Base-by-base conservation (phyloP, 2,329 filamentous ascomycete genomes). In the Achaetomium macrosporum region DNA sequence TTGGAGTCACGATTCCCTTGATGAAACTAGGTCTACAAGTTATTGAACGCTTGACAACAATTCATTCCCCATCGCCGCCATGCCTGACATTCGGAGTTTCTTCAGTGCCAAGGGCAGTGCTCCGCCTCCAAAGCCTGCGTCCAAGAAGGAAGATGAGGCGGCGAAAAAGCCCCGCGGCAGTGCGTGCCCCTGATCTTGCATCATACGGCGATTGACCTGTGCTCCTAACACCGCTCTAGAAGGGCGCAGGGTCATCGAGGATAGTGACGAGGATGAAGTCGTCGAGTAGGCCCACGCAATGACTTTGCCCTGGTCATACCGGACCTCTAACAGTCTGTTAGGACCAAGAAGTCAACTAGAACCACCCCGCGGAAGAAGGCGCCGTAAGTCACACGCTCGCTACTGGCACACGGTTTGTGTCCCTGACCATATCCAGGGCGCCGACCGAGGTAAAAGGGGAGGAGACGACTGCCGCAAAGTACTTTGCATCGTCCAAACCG, bases 81-180 rank as follows among this genome's bases (percentile, higher is more conserved):
- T 96, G 90, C 83, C 90, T 58, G 92, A 97, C 71, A 97, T 96
- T 65, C 81, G 91, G 65, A 90, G 78, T 63, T 97, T 96, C 72
- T 96, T 97, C 74, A 84, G 86, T 51, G 83, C 87, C 56, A 90
- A 90, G 69, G 81, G 82, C 47, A 77, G 79, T 58, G 75, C 78
- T 61, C 72, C 77, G 42, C 72, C 78, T 15, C 70, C 76, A 44
- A 76, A 79, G 61, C 71, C 74, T 35, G 62, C 70, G 11, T 61
- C 71, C 2, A 76, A 75, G 65, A 75, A 77, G 63, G 66, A 66
- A 39, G 74, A 75, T 53, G 71, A 72, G 47, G 60, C 74, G 13
- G 55, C 69, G 45, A 74, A 76, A 56, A 73, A 69, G 56, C 70
- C 73, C 56, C 71, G 76, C 57, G 64, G 66, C 56, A 79, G 75